A percentile compares a stretch with the other conserved stretches of the same genome.
Conservation (phyloP, 2,329 filamentous ascomycete species). For the Stemphylium lycopersici region DNA sequence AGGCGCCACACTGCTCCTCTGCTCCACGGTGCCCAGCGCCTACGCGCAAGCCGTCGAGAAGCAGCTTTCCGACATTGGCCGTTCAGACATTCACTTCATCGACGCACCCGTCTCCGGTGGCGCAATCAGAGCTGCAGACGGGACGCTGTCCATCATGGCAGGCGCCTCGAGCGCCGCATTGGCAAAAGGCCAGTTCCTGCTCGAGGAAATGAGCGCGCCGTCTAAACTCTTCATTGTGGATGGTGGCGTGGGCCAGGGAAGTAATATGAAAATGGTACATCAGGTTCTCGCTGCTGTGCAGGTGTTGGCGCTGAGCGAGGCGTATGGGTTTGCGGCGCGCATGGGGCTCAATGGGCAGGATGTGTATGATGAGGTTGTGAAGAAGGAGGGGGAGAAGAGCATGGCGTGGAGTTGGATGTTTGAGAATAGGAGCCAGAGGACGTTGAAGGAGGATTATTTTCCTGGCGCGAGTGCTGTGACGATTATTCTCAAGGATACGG, state of each 20-base stretch:
- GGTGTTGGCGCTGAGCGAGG: slow-evolving; percentile 62
- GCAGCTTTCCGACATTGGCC: slow-evolving; percentile 61
- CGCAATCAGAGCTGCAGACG: slow-evolving; percentile 69
- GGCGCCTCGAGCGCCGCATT: slow-evolving; percentile 65
- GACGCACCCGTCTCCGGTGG: slow-evolving; percentile 78
- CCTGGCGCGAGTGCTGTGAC: slow-evolving; percentile 52
- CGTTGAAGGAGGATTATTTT: slow-evolving; percentile 59
- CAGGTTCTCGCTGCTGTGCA: slow-evolving; percentile 65
- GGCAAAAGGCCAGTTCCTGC: slow-evolving; percentile 62
- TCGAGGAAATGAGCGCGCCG: slow-evolving; percentile 67
- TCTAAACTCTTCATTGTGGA: slow-evolving; percentile 63
- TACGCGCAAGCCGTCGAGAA: slow-evolving; percentile 67
- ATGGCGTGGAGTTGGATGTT: slow-evolving; percentile 62
- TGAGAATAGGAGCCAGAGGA: slow-evolving; percentile 61
- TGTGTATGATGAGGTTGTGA: slow-evolving; percentile 56
- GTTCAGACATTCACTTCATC: slow-evolving; percentile 69
- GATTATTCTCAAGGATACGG: slow-evolving; percentile 57
- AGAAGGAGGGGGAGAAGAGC: slow-evolving; percentile 17
- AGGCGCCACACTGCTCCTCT: slow-evolving; percentile 68
- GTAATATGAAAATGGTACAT: slow-evolving; percentile 65
- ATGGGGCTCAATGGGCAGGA: slow-evolving; percentile 60
- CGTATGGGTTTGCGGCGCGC: slow-evolving; percentile 62
- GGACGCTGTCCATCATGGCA: slow-evolving; percentile 78
- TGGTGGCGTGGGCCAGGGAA: slow-evolving; percentile 60
- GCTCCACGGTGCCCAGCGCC: slow-evolving; percentile 72